These are phyloP conservation scores for Iris macrosiphon DNA, from an alignment of 106 monocot genomes.

Conservation along the genomic window DNA sequence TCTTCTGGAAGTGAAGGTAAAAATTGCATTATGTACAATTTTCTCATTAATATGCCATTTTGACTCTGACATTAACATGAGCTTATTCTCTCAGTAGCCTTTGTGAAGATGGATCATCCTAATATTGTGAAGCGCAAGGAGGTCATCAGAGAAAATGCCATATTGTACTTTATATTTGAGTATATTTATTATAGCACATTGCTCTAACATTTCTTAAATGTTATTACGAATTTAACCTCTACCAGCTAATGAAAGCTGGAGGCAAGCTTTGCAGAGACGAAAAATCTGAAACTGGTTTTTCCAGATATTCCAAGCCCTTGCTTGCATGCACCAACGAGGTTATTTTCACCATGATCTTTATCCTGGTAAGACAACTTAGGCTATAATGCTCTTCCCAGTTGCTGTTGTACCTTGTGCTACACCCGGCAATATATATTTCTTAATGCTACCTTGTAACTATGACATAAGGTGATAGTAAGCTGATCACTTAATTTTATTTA, in stretches of 20 bases:
- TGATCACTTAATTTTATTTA: no score
- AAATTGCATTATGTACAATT: neutral
- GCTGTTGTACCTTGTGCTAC: neutral
- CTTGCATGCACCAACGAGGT: constrained; percentile 76
- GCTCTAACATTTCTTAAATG: constrained; percentile 2
- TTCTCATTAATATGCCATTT: neutral
- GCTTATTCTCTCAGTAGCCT: neutral
- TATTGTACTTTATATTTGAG: constrained; percentile 83
- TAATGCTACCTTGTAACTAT: no score
- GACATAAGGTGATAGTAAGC: no score
- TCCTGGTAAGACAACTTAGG: no score
- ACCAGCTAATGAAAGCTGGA: constrained; percentile 78
- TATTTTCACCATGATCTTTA: constrained; percentile 91
- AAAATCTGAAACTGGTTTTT: constrained; percentile 81
- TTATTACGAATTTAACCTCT: constrained; percentile 81
- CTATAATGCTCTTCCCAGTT: no score
- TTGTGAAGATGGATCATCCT: constrained; percentile 52
- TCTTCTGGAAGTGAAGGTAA: constrained; percentile 94
- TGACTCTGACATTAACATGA: neutral
- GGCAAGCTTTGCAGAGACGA: constrained; percentile 53
- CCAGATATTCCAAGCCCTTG: constrained; percentile 84
- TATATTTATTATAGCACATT: constrained; percentile 37
- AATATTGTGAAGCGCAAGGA: no score
- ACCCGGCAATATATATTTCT: no score
- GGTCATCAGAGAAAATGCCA: no score